Percentiles rank a stretch among this genome's conserved stretches.
Conservation (phyloP, 257 asterid genomes). For the Gardenia jasminoides region DNA sequence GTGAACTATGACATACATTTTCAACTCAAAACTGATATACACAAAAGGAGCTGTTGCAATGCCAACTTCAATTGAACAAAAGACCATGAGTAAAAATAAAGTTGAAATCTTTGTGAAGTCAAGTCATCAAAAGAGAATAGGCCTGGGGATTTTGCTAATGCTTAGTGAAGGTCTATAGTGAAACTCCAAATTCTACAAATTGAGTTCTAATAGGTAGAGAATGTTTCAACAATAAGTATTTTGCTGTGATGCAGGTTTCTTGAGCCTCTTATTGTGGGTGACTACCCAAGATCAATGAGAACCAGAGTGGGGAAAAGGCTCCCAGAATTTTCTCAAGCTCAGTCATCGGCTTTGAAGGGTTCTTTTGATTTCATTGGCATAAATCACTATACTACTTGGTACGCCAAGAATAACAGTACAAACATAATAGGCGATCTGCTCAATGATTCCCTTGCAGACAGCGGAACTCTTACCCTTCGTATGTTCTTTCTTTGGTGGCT, state of each 20-base stretch:
- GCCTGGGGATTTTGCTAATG: neutral
- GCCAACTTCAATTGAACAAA: too few species aligned
- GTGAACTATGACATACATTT: neutral
- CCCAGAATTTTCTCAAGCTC: constrained; percentile 50
- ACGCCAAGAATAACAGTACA: constrained; percentile 42
- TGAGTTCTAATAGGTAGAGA: neutral
- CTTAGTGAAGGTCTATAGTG: too few species aligned
- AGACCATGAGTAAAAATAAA: too few species aligned
- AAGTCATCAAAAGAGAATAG: neutral
- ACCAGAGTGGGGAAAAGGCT: constrained; percentile 55
- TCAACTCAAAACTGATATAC: neutral
- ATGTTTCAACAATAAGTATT: neutral
- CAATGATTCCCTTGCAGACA: constrained; percentile 61
- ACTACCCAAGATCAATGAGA: constrained; percentile 73
- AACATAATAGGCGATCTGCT: constrained; percentile 47
- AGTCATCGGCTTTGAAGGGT: constrained; percentile 57
- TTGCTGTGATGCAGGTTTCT: constrained; percentile 49
- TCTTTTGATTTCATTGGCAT: constrained; percentile 82
- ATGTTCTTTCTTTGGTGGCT: constrained; percentile 16
- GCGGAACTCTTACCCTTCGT: constrained; percentile 63
- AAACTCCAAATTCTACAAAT: too few species aligned
- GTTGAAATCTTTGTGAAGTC: neutral
- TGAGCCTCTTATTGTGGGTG: constrained; percentile 73
- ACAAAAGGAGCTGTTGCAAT: neutral
- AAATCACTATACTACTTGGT: constrained; percentile 93